Evolutionary conservation across 1,284 basidiomycete species (phyloP), one percentile per base, ranked within the genome.

Genomic region (Meira nashicola): DNA sequence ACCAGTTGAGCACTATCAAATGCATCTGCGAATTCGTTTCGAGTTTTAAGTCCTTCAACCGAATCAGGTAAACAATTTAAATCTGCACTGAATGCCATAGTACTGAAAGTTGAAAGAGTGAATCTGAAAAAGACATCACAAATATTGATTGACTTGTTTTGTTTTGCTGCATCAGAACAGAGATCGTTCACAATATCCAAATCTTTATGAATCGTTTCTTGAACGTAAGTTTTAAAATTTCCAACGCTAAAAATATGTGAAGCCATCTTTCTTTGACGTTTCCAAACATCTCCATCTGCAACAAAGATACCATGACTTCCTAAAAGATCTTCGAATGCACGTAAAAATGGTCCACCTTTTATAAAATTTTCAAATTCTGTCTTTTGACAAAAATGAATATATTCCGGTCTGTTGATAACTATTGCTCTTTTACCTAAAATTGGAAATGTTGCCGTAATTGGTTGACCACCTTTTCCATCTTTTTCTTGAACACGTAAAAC

Each of bases 1-100:
- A 76, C 60, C 2, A 59, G 53, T 52, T 78, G 77, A 1, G 67
- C 73, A 46, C 65, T 70, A 62, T 78, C 77, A 50, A 79, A 79
- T 33, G 74, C 74, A 10, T 58, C 57, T 0, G 76, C 73, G 33
- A 79, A 79, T 4, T 65, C 64, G 11, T 77, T 73, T 6, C 66
- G 63, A 21, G 55, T 61, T 19, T 69, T 59, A 23, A 72, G 60
- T 17, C 63, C 66, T 15, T 53, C 60, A 5, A 55, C 70, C 40
- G 55, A 46, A 14, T 49, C 54, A 33, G 63, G 59, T 38, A 72
- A 59, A 51, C 62, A 65, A 49, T 65, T 52, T 52, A 71, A 59
- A 39, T 65, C 65, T 12, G 63, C 40, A n/a, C 28, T 28, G 39
- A 57, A 57, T 8, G 55, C 63, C 70, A 73, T 73, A 55, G 59